phyloP scores from a whole-genome alignment of 345 rosid genomes.

The Moringa oleifera region DNA sequence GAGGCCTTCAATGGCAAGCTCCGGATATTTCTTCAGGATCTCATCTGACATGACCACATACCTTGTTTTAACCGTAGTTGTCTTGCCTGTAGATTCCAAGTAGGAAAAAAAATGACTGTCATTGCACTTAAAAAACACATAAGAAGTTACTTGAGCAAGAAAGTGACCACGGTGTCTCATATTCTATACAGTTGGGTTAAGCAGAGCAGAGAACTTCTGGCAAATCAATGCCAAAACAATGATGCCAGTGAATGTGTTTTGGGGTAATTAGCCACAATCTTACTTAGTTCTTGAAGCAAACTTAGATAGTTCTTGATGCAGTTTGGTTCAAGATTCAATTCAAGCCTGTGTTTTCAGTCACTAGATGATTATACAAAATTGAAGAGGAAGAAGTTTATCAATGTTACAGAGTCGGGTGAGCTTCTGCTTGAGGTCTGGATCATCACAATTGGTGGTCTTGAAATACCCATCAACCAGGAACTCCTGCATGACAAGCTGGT shows the following conservation, averaged over 20 bases:
- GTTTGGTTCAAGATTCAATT: too few relatives aligned
- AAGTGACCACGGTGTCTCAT: too few relatives aligned
- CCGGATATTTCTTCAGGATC: conserved; percentile 76
- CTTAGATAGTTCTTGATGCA: too few relatives aligned
- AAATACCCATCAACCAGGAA: conserved; percentile 89
- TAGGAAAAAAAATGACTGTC: conserved; percentile 1
- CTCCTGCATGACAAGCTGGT: conserved; percentile 96
- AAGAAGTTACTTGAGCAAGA: too few relatives aligned
- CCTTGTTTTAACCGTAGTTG: conserved; percentile 92
- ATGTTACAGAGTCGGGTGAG: conserved; percentile 75
- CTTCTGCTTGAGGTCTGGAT: conserved; percentile 84
- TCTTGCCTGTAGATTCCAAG: conserved; percentile 54
- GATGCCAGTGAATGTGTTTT: too few relatives aligned
- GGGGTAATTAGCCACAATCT: too few relatives aligned
- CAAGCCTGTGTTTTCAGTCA: too few relatives aligned
- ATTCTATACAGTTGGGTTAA: too few relatives aligned
- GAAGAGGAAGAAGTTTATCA: conserved; percentile 13
- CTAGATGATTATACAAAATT: background rate
- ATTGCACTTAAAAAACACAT: too few relatives aligned
- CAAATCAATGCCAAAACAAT: too few relatives aligned
- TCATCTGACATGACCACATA: conserved; percentile 97
- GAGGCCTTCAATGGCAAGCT: conserved; percentile 70
- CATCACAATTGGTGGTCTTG: conserved; percentile 83
- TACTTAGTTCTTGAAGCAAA: too few relatives aligned
- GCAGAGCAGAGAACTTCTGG: too few relatives aligned